phyloP scores from a whole-genome alignment of 495 filamentous ascomycete species.

The Aspergillus sclerotioniger region DNA sequence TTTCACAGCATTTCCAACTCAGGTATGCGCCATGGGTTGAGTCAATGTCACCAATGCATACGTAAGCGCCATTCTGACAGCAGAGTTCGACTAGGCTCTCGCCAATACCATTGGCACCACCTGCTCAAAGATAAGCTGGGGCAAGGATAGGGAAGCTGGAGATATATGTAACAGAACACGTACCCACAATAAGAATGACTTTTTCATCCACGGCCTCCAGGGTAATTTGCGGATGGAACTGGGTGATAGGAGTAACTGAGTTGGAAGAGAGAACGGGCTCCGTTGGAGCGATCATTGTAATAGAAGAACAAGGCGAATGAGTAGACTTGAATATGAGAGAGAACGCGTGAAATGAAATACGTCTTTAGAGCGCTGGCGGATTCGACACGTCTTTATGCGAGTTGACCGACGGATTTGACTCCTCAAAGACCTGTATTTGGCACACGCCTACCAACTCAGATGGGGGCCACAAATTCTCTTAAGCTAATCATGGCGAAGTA shows the following conservation, averaged over 20 bases:
- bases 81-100: slow-evolving; percentile 48
- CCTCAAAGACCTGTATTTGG: background rate
- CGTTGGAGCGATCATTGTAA: slow-evolving; percentile 22
- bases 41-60: slow-evolving; percentile 46
- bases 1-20: slow-evolving; percentile 19
- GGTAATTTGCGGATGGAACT: slow-evolving; percentile 12
- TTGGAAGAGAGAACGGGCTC: slow-evolving; percentile 15
- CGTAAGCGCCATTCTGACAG: slow-evolving; percentile 44
- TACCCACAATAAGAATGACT: slow-evolving; percentile 23
- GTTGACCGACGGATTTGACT: background rate
- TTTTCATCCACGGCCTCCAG: slow-evolving; percentile 19
- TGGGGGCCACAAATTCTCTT: background rate
- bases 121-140: slow-evolving; percentile 23
- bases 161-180: background rate
- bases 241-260: slow-evolving; percentile 10
- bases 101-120: slow-evolving; percentile 56
- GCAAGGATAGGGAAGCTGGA: background rate
- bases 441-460: background rate
- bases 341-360: too few species aligned
- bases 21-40: slow-evolving; percentile 29
- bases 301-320: background rate
- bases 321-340: background rate
- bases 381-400: background rate
- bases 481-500: background rate
- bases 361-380: too few species aligned